These are phyloP conservation scores for Saccharomycopsis babjevae DNA, from an alignment of 805 yeast species.

Conservation along the genomic window DNA sequence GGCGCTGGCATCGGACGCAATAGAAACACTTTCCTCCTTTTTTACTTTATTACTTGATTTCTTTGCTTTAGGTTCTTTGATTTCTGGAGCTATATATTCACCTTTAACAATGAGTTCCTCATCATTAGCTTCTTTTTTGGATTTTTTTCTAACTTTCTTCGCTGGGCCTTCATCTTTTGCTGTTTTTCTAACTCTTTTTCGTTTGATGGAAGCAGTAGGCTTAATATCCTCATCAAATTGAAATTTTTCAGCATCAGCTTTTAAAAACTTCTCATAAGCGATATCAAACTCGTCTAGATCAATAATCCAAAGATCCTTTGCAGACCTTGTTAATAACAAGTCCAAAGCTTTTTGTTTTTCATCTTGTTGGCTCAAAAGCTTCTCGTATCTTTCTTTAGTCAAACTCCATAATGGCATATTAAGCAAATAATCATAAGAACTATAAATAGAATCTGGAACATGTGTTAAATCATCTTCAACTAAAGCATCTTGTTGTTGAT, in stretches of 20 bases:
- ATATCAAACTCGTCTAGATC: slow-evolving; percentile 69
- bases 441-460: slow-evolving; percentile 39
- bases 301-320: slow-evolving; percentile 79
- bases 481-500: slow-evolving; percentile 28
- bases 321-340: slow-evolving; percentile 50
- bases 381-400: slow-evolving; percentile 81
- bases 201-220: slow-evolving; percentile 2
- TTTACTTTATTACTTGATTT: slow-evolving; percentile 7
- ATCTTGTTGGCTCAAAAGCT: slow-evolving; percentile 60
- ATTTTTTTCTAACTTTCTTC: slow-evolving; percentile 4
- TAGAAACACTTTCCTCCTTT: slow-evolving; percentile 9
- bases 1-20: slow-evolving; percentile 4
- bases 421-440: slow-evolving; percentile 75
- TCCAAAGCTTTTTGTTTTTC: slow-evolving; percentile 65
- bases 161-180: slow-evolving; percentile 11
- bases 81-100: slow-evolving; percentile 13
- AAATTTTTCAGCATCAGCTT: slow-evolving; percentile 49
- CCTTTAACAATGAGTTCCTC: slow-evolving; percentile 6
- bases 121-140: slow-evolving; percentile 4
- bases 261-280: slow-evolving; percentile 59
- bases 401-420: slow-evolving; percentile 93
- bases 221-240: slow-evolving; percentile 5
- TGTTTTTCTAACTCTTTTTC: slow-evolving; percentile 9
- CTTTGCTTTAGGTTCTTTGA: slow-evolving; percentile 11
- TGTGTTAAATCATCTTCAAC: slow-evolving; percentile 28